A percentile compares a stretch with the other conserved stretches of the same genome.
phyloP scores from a whole-genome alignment of 768 basidiomycete species.

The Mycena crocata region DNA sequence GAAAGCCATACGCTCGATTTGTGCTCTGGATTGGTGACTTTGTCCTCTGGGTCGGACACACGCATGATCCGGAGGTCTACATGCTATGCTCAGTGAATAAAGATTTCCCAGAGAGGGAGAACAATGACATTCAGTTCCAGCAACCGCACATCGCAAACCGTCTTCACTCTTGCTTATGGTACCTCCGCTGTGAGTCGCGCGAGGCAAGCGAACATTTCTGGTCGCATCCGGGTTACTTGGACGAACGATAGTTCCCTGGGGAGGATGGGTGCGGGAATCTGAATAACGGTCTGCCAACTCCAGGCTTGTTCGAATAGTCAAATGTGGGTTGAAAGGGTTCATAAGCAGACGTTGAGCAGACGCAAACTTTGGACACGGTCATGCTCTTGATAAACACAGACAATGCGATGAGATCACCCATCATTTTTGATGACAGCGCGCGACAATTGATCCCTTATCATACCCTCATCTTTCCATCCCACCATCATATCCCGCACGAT shows the following conservation, averaged over 20 bases:
- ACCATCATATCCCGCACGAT: not conserved
- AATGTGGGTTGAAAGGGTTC: too few relatives aligned
- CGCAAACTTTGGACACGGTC: too few relatives aligned
- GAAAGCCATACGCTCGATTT: constrained; percentile 62
- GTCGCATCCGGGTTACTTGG: constrained; percentile 40
- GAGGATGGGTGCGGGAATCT: constrained; percentile 55
- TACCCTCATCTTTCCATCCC: not conserved
- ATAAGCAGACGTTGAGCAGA: too few relatives aligned
- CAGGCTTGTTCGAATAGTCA: constrained; percentile 28
- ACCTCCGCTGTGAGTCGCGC: constrained; percentile 72
- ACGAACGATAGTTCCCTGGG: constrained; percentile 48
- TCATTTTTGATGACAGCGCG: too few relatives aligned
- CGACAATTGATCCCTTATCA: too few relatives aligned
- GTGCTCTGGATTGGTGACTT: constrained; percentile 54
- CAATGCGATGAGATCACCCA: too few relatives aligned
- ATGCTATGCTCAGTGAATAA: not conserved
- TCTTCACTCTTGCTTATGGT: constrained; percentile 77
- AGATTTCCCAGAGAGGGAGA: not conserved
- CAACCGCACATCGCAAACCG: constrained; percentile 73
- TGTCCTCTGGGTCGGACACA: constrained; percentile 59
- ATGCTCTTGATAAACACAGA: too few relatives aligned
- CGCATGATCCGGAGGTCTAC: constrained; percentile 72
- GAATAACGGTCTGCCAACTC: constrained; percentile 43
- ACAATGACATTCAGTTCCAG: constrained; percentile 82
- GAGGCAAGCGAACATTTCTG: constrained; percentile 68